These are phyloP conservation scores for Tulasnella sp. DNA, from an alignment of 768 basidiomycete genomes.

Conservation along the genomic window DNA sequence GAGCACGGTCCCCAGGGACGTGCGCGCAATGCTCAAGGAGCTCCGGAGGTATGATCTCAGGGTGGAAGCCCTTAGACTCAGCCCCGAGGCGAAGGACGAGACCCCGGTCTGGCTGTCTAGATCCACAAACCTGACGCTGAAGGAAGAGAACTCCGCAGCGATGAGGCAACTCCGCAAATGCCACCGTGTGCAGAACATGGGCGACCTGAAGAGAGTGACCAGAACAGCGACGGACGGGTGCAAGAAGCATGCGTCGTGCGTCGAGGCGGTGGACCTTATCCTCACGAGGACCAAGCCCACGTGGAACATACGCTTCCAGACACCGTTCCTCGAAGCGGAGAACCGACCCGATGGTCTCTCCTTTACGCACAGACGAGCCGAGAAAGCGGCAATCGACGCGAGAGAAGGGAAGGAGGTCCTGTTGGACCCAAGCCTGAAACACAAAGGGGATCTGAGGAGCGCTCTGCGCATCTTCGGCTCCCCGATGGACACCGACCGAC, in stretches of 20 bases:
- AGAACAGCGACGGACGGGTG: background rate
- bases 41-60: background rate
- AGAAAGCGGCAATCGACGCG: background rate
- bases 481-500: background rate
- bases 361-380: background rate
- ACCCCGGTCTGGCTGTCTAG: conserved; percentile 7
- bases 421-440: background rate
- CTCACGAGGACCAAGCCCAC: background rate
- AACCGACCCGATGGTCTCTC: background rate
- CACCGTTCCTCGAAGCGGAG: background rate
- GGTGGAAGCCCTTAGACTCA: background rate
- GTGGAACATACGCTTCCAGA: background rate
- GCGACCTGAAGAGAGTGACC: background rate
- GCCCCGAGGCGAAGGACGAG: background rate
- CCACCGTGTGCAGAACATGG: background rate
- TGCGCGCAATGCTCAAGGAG: background rate
- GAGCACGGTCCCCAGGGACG: conserved; percentile 5
- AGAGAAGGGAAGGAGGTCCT: background rate
- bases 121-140: background rate
- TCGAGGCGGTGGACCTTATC: background rate
- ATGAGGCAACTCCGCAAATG: background rate
- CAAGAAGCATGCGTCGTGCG: background rate
- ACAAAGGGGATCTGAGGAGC: background rate
- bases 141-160: background rate
- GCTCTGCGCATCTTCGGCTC: background rate